These are phyloP conservation scores for Talaromyces sp. DNA, from an alignment of 2,329 filamentous ascomycete genomes.

Conservation along the genomic window DNA sequence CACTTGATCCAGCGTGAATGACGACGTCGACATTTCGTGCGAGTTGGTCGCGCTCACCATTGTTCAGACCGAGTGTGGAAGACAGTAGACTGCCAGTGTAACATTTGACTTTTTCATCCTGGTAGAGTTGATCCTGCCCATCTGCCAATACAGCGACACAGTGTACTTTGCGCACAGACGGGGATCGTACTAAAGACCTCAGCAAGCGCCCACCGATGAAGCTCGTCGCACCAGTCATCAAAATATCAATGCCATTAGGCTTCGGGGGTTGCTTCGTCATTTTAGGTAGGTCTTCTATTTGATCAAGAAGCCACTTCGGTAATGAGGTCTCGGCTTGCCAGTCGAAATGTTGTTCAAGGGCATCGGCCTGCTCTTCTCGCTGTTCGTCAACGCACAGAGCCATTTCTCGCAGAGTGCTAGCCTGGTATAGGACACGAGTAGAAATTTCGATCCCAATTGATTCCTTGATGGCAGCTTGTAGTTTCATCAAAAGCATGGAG, in stretches of 20 bases:
- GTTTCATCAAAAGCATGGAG: constrained; percentile 20
- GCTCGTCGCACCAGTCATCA: constrained; percentile 25
- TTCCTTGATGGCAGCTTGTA: constrained; percentile 16
- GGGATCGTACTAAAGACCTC: constrained; percentile 26
- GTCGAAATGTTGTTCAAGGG: constrained; percentile 21
- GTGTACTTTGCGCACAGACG: constrained; percentile 33
- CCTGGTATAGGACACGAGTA: constrained; percentile 18
- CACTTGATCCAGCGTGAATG: constrained; percentile 49
- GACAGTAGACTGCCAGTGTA: constrained; percentile 34
- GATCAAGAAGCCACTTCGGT: neutral
- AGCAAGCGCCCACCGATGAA: constrained; percentile 40
- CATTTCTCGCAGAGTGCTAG: constrained; percentile 17
- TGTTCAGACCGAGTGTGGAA: constrained; percentile 35
- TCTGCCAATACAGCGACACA: constrained; percentile 36
- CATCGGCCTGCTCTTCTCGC: neutral
- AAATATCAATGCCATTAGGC: constrained; percentile 6
- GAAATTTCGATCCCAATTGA: constrained; percentile 15
- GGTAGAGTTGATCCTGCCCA: neutral
- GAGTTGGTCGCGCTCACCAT: constrained; percentile 24
- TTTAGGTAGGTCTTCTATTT: neutral
- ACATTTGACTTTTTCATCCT: constrained; percentile 25
- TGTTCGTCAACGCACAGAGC: neutral
- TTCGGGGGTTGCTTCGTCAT: neutral
- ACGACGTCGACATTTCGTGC: constrained; percentile 38
- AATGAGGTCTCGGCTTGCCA: constrained; percentile 36